Conservation (phyloP, 805 yeast species). For the Pichia ethanolica region DNA sequence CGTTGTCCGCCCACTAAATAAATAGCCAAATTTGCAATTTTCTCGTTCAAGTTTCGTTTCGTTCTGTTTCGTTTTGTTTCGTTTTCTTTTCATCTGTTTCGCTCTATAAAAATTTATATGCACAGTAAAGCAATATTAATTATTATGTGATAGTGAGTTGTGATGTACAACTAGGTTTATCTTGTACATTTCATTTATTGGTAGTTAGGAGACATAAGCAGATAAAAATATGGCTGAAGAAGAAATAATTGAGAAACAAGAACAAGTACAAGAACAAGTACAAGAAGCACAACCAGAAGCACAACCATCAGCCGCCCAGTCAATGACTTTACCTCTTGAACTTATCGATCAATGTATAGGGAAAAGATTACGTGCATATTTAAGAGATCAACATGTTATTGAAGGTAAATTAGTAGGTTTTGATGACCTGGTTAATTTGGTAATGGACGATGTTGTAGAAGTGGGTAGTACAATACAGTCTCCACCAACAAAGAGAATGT, state of each 20-base stretch:
- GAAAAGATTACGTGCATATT: constrained; percentile 64
- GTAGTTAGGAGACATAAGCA: no score
- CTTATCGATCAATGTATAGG: constrained; percentile 85
- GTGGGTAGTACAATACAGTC: constrained; percentile 35
- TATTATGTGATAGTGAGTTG: no score
- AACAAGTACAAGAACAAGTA: neutral
- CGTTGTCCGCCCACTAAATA: no score
- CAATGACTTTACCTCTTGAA: constrained; percentile 60
- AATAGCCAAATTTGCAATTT: no score
- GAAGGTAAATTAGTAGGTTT: constrained; percentile 86
- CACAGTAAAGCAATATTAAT: no score
- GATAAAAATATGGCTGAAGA: neutral
- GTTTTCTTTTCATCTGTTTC: no score
- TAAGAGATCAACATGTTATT: constrained; percentile 64
- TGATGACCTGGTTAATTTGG: constrained; percentile 92
- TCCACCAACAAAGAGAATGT: constrained; percentile 45
- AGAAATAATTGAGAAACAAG: neutral
- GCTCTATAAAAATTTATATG: no score
- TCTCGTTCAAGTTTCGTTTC: no score
- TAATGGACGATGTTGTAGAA: constrained; percentile 75
- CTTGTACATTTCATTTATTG: no score
- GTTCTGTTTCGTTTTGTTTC: no score
- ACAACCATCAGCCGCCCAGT: constrained; percentile 5
- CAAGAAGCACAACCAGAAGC: neutral
- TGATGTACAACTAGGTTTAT: no score